A percentile compares a stretch with the other conserved stretches of the same genome.
Evolutionary conservation across 225 moss, liverwort and hornwort genomes (phyloP).

Genomic region (Sphagnum tenellum): DNA sequence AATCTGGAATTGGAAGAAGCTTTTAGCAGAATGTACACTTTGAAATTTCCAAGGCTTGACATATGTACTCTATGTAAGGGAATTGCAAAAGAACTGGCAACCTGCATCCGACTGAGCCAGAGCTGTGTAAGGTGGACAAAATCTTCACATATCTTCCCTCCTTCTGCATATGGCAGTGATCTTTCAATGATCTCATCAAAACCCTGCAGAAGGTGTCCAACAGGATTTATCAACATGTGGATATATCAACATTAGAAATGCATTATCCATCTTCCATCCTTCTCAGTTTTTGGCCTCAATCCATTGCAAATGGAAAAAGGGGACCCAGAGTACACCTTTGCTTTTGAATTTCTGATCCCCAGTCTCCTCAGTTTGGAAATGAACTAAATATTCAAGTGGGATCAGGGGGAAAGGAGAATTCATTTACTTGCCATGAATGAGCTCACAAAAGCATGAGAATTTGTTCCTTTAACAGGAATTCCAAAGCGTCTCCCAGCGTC

Average conservation of each 20-base stretch:
- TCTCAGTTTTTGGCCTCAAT: too few species aligned
- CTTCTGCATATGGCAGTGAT: conserved; percentile 38
- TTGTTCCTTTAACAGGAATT: conserved; percentile 91
- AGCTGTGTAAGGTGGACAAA: conserved; percentile 69
- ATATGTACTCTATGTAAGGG: not conserved
- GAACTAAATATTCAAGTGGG: too few species aligned
- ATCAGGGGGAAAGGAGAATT: too few species aligned
- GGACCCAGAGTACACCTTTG: too few species aligned
- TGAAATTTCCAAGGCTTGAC: too few species aligned
- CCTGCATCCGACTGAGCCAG: conserved; percentile 68
- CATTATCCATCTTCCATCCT: too few species aligned
- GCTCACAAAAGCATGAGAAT: conserved; percentile 96
- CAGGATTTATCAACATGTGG: not conserved
- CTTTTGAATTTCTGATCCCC: too few species aligned
- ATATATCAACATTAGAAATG: not conserved
- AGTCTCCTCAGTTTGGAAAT: too few species aligned
- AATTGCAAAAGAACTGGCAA: conserved; percentile 1
- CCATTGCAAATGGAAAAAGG: too few species aligned
- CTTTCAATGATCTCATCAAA: conserved; percentile 88
- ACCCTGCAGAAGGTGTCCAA: conserved; percentile 38
- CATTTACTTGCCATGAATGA: conserved; percentile 60
- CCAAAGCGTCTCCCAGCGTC: conserved; percentile 86
- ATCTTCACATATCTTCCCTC: conserved; percentile 48
- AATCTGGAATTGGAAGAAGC: too few species aligned
- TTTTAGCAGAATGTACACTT: too few species aligned